Evolutionary conservation across 139 green algal species (phyloP).

Genomic region (Spirogloea muscicola): DNA sequence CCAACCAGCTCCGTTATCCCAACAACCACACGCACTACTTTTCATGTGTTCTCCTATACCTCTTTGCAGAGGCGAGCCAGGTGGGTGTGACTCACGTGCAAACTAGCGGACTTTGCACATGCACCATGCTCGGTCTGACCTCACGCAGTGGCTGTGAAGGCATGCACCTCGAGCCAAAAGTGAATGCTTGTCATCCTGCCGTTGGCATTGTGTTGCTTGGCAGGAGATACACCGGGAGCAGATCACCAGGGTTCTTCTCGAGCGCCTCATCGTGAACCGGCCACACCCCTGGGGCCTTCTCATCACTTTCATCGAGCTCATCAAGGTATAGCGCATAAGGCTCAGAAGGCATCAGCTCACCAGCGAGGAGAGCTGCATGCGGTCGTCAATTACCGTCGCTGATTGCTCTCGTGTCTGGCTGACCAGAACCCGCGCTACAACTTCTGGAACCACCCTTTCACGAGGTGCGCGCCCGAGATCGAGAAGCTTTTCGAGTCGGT

Average conservation of each 20-base stretch:
- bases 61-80: constrained; percentile 79
- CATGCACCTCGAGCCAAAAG: too few species aligned
- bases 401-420: not conserved
- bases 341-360: not conserved
- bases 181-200: not conserved
- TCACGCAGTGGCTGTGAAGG: too few species aligned
- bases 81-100: not conserved
- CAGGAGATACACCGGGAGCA: constrained; percentile 78
- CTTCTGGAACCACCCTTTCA: constrained; percentile 96
- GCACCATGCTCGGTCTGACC: too few species aligned
- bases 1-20: constrained; percentile 98
- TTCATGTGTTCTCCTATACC: constrained; percentile 85
- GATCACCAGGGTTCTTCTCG: constrained; percentile 97
- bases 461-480: constrained; percentile 87
- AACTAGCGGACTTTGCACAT: too few species aligned
- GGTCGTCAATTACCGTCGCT: not conserved
- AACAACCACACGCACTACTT: constrained; percentile 99
- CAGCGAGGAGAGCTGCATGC: not conserved
- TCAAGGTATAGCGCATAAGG: constrained; percentile 81
- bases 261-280: constrained; percentile 96
- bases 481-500: constrained; percentile 94
- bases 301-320: constrained; percentile 99
- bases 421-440: constrained; percentile 90
- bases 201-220: too few species aligned
- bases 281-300: constrained; percentile 90